Conservation (phyloP, 108 stramenopile genomes). For the Skeletonema tropicum region DNA sequence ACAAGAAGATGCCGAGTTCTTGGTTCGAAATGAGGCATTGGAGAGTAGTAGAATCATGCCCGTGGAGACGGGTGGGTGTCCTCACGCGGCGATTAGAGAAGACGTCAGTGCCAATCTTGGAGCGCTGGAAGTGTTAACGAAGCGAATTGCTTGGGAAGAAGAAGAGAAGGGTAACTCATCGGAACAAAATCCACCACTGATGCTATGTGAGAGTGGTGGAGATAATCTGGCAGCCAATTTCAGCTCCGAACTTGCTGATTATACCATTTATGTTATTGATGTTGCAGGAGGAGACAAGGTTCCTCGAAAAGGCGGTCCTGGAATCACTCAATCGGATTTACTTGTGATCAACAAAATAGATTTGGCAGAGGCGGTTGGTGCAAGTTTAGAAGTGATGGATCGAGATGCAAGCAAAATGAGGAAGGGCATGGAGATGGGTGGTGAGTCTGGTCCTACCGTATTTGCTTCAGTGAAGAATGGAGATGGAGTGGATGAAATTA, state of each 20-base stretch:
- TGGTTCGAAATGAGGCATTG: slow-evolving; percentile 82
- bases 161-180: not conserved
- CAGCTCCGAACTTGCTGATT: slow-evolving; percentile 94
- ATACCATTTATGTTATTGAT: slow-evolving; percentile 98
- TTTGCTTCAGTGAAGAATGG: slow-evolving; percentile 95
- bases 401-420: slow-evolving; percentile 93
- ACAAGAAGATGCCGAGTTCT: slow-evolving; percentile 97
- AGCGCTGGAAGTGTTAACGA: slow-evolving; percentile 91
- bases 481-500: slow-evolving; percentile 72
- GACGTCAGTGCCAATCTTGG: slow-evolving; percentile 95
- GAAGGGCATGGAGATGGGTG: slow-evolving; percentile 32
- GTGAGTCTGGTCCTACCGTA: slow-evolving; percentile 80
- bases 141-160: slow-evolving; percentile 44
- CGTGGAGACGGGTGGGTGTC: slow-evolving; percentile 99
- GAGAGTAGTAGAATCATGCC: slow-evolving; percentile 79
- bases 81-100: slow-evolving; percentile 97
- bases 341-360: slow-evolving; percentile 98
- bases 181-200: slow-evolving; percentile 52
- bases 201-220: slow-evolving; percentile 95
- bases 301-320: slow-evolving; percentile 98
- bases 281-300: slow-evolving; percentile 99
- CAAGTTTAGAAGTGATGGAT: slow-evolving; percentile 92
- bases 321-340: slow-evolving; percentile 95
- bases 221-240: slow-evolving; percentile 99
- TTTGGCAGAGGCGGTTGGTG: slow-evolving; percentile 96